These are phyloP conservation scores for Capsicum pubescens DNA, from an alignment of 257 asterid species.

Conservation along the genomic window DNA sequence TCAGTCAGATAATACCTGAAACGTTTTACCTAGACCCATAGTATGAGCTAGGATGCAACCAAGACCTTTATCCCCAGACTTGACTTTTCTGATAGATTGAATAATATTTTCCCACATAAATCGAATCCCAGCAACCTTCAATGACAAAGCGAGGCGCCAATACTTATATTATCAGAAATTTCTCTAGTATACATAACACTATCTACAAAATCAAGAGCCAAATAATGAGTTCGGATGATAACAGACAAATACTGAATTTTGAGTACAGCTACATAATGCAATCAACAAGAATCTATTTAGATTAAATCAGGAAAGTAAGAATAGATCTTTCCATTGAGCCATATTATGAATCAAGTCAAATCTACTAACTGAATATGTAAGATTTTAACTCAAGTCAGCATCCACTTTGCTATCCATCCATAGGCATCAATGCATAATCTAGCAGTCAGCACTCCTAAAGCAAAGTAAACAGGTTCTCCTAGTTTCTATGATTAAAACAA, in stretches of 20 bases:
- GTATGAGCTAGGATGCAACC: conserved; percentile 99
- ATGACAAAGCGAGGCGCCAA: conserved; percentile 19
- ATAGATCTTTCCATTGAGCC: background rate
- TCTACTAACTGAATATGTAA: background rate
- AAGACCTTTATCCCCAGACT: conserved; percentile 94
- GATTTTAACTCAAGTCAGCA: background rate
- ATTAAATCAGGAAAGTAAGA: conserved; percentile 18
- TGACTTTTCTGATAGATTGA: conserved; percentile 78
- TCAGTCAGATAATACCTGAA: conserved; percentile 71
- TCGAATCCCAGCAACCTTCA: conserved; percentile 89
- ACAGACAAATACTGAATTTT: background rate
- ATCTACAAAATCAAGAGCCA: conserved; percentile 12
- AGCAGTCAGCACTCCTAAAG: conserved; percentile 7
- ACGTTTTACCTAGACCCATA: conserved; percentile 97
- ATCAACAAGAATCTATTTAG: background rate
- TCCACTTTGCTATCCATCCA: background rate
- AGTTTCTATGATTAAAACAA: conserved; percentile 1
- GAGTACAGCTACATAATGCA: background rate
- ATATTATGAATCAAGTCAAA: background rate
- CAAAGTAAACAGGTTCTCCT: background rate
- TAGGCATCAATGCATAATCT: background rate
- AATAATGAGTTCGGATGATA: background rate
- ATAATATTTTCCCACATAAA: conserved; percentile 96
- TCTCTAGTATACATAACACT: conserved; percentile 11
- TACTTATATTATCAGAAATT: conserved; percentile 15